Base-by-base conservation (phyloP, 129 eudicot species). In the Mikania micrantha region DNA sequence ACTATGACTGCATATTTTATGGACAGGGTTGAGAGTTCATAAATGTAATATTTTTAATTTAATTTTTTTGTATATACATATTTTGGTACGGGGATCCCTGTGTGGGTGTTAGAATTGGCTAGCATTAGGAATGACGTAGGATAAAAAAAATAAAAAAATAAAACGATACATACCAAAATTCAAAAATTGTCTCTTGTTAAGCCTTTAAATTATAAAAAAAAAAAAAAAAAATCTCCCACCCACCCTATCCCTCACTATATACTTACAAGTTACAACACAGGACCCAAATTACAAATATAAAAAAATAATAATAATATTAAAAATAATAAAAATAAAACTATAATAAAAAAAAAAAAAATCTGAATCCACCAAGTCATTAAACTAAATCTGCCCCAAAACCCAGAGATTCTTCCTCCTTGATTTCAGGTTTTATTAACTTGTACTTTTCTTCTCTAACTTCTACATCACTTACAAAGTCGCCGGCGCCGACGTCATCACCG, bases 321-420 rank as follows among this genome's bases (percentile, higher is more conserved):
- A 64, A 64, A 42, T 1, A 28, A 28, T 28, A 28, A 28, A 28
- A 1, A 28, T 1, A 28, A 28, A 28, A 28, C 4, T 1, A 28
- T 28, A 28, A 28, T 28, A 1, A 9, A 54, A 11, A 25, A 54
- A 24, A 11, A 48, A 48, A 61, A 61, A 75, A 35, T 75, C 64
- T 25, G 20, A 45, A 54, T 45, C 53, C 3, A 4, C 54, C 25
- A 41, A 67, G 63, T 67, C 63, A 73, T 42, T 79, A 79, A 45
- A 78, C 79, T 73, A 71, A 72, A 67, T 71, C 32, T 74, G 34
- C 69, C 73, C 77, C 73, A 64, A 68, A 80, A 75, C 78, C 78
- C 64, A 86, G 44, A 75, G 71, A 77, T 77, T 80, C 68, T 61
- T 54, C 70, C 44, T 60, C 76, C 78, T 81, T 80, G 68, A 75